These are phyloP conservation scores for Urostyla sp. DNA, from an alignment of 73 alveolate species.

Conservation along the genomic window DNA sequence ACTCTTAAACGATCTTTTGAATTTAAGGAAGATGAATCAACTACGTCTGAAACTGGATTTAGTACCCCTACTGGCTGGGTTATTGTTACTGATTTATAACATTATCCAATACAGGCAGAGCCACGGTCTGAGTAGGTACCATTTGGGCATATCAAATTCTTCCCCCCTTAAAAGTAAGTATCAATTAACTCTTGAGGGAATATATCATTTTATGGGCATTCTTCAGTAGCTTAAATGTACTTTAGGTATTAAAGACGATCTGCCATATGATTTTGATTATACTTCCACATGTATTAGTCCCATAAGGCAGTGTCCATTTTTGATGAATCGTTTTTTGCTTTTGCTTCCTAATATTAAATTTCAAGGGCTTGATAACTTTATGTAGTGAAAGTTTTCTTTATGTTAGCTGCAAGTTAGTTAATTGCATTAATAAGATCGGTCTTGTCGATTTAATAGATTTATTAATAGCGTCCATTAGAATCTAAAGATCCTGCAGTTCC, in stretches of 20 bases:
- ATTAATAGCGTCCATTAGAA: constrained; percentile 53
- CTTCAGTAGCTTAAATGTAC: not conserved
- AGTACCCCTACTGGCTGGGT: constrained; percentile 16
- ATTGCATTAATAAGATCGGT: constrained; percentile 2
- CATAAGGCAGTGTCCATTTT: too few species aligned
- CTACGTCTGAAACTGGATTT: constrained; percentile 4
- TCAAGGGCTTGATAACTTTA: too few species aligned
- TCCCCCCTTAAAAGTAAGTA: constrained; percentile 55
- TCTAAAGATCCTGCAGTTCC: constrained; percentile 72
- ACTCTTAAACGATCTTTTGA: constrained; percentile 9
- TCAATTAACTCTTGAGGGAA: constrained; percentile 60
- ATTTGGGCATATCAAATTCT: constrained; percentile 76
- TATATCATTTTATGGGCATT: constrained; percentile 59
- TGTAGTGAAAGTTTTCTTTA: too few species aligned
- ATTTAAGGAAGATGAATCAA: constrained; percentile 2
- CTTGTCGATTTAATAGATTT: not conserved
- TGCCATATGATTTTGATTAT: too few species aligned
- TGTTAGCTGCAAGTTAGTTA: not conserved
- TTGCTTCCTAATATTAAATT: too few species aligned
- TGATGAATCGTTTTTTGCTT: too few species aligned
- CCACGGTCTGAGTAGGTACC: constrained; percentile 70
- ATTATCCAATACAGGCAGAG: constrained; percentile 74
- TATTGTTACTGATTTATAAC: constrained; percentile 15
- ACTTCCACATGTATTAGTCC: too few species aligned
- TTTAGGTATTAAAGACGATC: constrained; percentile 9